These are phyloP conservation scores for Themeda triandra DNA, from an alignment of 176 grass and related monocot species.

Conservation along the genomic window DNA sequence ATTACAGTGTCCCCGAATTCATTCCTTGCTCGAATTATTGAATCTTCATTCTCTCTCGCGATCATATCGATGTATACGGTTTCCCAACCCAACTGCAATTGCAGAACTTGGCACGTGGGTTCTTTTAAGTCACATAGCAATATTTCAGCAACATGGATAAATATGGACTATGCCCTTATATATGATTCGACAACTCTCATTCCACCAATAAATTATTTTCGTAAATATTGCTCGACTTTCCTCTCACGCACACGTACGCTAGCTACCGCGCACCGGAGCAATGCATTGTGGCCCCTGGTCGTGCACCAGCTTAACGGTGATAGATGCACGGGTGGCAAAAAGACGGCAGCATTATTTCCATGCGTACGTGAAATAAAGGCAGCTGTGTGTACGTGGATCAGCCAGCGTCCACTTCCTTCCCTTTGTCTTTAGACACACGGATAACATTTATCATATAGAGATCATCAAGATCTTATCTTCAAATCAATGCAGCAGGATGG, in stretches of 20 bases:
- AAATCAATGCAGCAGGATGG: neutral
- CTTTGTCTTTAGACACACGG: neutral
- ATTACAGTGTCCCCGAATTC: too few species aligned
- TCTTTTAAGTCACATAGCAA: neutral
- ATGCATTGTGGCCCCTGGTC: neutral
- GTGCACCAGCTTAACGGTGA: neutral
- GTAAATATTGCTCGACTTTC: neutral
- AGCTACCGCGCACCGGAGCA: neutral
- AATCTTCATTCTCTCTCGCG: too few species aligned
- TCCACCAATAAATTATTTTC: neutral
- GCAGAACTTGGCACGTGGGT: neutral
- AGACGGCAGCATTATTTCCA: neutral
- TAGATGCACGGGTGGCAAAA: conserved; percentile 6
- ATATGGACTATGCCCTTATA: too few species aligned
- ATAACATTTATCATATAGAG: neutral
- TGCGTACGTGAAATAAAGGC: neutral
- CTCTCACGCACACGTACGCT: too few species aligned
- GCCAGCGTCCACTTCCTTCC: too few species aligned
- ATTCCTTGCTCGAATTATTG: too few species aligned
- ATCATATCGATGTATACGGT: neutral
- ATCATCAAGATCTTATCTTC: neutral
- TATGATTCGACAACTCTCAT: too few species aligned
- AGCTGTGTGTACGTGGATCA: too few species aligned
- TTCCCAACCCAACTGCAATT: neutral
- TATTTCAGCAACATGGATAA: too few species aligned